These are phyloP conservation scores for Clavispora fructus DNA, from an alignment of 805 yeast species.

Conservation along the genomic window DNA sequence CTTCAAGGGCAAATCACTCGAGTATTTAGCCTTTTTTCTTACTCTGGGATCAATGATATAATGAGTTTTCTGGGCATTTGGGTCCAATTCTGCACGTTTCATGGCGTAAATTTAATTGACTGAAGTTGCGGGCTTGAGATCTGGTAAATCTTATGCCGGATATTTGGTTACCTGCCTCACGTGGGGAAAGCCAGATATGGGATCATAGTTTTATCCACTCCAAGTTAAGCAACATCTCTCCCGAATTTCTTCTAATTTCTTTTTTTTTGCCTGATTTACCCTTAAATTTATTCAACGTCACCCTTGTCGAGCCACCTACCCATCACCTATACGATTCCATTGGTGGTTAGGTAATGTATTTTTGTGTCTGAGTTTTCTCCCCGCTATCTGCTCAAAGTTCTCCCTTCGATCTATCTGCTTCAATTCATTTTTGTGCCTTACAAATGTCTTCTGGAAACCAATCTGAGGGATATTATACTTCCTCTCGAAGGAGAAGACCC, in stretches of 20 bases:
- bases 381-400: not conserved
- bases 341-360: not conserved
- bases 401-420: not conserved
- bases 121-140: not conserved
- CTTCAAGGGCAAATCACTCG: not conserved
- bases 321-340: not conserved
- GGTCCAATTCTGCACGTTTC: slow-evolving; percentile 7
- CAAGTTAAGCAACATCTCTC: not conserved
- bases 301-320: not conserved
- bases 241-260: not conserved
- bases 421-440: not conserved
- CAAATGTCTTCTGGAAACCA: not conserved
- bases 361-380: not conserved
- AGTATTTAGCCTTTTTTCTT: not conserved
- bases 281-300: not conserved
- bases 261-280: not conserved
- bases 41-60: slow-evolving; percentile 20
- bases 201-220: not conserved
- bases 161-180: not conserved
- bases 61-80: slow-evolving; percentile 27
- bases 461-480: not conserved
- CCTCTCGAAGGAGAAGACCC: not conserved
- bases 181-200: not conserved
- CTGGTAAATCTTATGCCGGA: not conserved
- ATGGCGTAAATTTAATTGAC: not conserved